Conservation (phyloP, 805 yeast species). For the Lipomyces orientalis region DNA sequence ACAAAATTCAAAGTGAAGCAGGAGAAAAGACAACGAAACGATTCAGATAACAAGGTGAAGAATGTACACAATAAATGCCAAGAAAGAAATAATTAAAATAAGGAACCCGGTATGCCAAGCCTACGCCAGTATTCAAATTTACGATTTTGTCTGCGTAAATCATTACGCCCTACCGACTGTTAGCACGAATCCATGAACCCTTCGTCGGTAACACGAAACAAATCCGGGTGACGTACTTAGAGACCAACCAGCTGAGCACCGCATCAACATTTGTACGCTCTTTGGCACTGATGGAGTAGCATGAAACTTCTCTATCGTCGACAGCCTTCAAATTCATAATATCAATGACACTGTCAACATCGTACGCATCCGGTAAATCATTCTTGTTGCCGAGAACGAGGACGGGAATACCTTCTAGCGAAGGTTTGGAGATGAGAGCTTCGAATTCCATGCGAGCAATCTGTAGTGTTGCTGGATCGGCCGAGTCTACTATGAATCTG, state of each 20-base stretch:
- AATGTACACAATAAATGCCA: constrained; percentile 1
- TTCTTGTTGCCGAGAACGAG: constrained; percentile 48
- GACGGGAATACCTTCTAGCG: constrained; percentile 46
- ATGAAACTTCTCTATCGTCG: constrained; percentile 45
- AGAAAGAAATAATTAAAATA: neutral
- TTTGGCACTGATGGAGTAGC: constrained; percentile 48
- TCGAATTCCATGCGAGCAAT: constrained; percentile 46
- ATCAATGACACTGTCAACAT: constrained; percentile 46
- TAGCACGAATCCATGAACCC: neutral
- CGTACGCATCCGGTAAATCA: constrained; percentile 44
- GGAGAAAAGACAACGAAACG: neutral
- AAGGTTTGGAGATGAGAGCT: constrained; percentile 42
- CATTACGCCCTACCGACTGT: neutral
- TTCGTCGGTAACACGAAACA: neutral
- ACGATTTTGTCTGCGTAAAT: neutral
- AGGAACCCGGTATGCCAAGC: neutral
- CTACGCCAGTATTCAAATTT: neutral
- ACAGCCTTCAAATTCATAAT: constrained; percentile 43
- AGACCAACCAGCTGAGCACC: constrained; percentile 47
- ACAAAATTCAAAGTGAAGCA: neutral
- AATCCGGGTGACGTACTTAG: constrained; percentile 31
- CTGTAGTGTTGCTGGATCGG: constrained; percentile 44
- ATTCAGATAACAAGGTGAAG: neutral
- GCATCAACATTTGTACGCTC: constrained; percentile 45
- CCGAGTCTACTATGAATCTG: constrained; percentile 47